Evolutionary conservation across 768 basidiomycete species (phyloP).

Genomic region (Favolaschia claudopus): DNA sequence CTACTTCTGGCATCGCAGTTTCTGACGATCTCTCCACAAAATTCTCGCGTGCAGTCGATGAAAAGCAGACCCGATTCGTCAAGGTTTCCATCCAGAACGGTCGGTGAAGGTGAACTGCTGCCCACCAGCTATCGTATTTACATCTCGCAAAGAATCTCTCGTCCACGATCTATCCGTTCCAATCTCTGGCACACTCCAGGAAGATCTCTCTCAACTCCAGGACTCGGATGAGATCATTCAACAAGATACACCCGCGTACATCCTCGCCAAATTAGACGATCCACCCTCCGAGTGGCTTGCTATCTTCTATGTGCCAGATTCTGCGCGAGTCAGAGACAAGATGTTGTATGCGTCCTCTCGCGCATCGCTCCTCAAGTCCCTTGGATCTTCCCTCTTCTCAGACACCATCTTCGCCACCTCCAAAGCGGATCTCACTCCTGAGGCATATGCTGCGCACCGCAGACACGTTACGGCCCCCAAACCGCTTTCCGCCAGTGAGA

Average conservation of each 20-base stretch:
- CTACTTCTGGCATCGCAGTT: constrained; percentile 74
- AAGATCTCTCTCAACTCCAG: constrained; percentile 68
- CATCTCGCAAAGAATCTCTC: constrained; percentile 63
- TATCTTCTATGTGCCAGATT: constrained; percentile 84
- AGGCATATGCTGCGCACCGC: constrained; percentile 77
- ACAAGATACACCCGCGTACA: constrained; percentile 73
- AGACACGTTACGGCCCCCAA: constrained; percentile 77
- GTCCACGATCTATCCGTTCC: constrained; percentile 63
- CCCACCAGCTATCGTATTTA: constrained; percentile 29
- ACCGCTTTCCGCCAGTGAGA: constrained; percentile 84
- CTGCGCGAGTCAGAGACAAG: constrained; percentile 85
- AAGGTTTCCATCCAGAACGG: constrained; percentile 82
- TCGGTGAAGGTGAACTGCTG: constrained; percentile 39
- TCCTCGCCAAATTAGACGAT: constrained; percentile 71
- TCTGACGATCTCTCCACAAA: constrained; percentile 61
- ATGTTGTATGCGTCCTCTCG: constrained; percentile 91
- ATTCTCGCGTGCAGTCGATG: constrained; percentile 66
- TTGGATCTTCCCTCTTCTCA: constrained; percentile 77
- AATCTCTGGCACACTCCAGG: constrained; percentile 57
- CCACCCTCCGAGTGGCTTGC: constrained; percentile 73
- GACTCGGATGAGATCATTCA: constrained; percentile 54
- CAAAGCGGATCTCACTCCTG: constrained; percentile 69
- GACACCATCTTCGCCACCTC: constrained; percentile 83
- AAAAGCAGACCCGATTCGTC: constrained; percentile 68
- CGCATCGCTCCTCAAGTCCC: constrained; percentile 68